Evolutionary conservation across 208 protist genomes (phyloP).

Genomic region (Phytomonas sp.): DNA sequence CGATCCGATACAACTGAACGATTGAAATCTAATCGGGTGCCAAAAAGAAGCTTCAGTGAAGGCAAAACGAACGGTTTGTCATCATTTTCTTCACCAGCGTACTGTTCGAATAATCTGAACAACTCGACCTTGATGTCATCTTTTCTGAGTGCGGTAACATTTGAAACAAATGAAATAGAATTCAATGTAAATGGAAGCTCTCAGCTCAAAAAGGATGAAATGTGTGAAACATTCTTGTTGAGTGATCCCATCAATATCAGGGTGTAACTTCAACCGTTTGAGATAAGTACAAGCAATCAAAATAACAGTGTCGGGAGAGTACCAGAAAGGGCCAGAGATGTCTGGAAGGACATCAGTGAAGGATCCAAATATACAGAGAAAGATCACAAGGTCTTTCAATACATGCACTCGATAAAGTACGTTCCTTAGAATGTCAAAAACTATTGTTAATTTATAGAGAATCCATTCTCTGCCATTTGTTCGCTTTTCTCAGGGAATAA

Average conservation of each 20-base stretch:
- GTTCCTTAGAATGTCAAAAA: not conserved
- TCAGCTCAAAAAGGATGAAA: not conserved
- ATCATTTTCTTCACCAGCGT: not conserved
- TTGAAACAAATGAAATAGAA: not conserved
- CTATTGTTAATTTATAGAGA: not conserved
- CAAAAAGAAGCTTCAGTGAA: not conserved
- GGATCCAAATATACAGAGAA: not conserved
- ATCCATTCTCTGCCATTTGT: not conserved
- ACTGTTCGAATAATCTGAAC: not conserved
- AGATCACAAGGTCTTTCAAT: not conserved
- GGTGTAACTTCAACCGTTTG: not conserved
- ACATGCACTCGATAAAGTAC: not conserved
- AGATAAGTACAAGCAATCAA: not conserved
- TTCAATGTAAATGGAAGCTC: not conserved
- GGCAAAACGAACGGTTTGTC: not conserved
- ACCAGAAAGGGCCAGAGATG: not conserved
- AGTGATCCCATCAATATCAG: not conserved
- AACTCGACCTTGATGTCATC: not conserved
- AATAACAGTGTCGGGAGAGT: not conserved
- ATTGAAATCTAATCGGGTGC: not conserved
- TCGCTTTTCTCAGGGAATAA: not conserved
- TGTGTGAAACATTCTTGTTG: not conserved
- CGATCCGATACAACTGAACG: not conserved
- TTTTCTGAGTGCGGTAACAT: not conserved
- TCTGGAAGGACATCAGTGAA: not conserved